phyloP scores from a whole-genome alignment of 441 rosid species.

The Lepidium campestre region DNA sequence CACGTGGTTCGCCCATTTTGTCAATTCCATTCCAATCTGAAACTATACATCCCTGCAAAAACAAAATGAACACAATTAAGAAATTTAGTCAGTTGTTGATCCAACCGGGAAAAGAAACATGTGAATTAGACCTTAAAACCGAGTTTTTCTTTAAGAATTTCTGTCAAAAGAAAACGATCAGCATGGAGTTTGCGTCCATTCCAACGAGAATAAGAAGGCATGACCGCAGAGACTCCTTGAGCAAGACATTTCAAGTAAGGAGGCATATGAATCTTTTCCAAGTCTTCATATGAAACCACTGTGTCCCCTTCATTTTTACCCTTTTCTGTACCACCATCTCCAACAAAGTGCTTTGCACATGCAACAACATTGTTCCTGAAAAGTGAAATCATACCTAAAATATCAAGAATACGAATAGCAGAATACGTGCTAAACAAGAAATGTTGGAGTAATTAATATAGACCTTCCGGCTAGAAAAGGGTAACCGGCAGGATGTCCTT shows the following conservation, averaged over 20 bases:
- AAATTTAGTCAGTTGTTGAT: neutral
- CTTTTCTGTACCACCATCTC: slow-evolving; percentile 70
- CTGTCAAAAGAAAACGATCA: slow-evolving; percentile 58
- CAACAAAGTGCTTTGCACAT: slow-evolving; percentile 89
- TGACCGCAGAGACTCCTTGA: slow-evolving; percentile 67
- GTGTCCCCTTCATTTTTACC: slow-evolving; percentile 74
- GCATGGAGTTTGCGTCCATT: slow-evolving; percentile 58
- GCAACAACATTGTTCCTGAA: slow-evolving; percentile 69
- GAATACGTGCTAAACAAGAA: neutral
- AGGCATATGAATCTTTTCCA: slow-evolving; percentile 63
- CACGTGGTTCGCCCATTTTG: slow-evolving; percentile 44
- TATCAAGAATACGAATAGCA: neutral
- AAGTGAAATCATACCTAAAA: neutral
- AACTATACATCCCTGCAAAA: slow-evolving; percentile 12
- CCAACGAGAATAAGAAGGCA: slow-evolving; percentile 84
- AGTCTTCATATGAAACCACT: slow-evolving; percentile 43
- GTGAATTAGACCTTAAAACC: slow-evolving; percentile 54
- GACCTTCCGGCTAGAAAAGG: slow-evolving; percentile 82
- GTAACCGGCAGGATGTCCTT: slow-evolving; percentile 57
- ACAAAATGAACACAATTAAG: neutral
- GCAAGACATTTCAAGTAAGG: slow-evolving; percentile 69
- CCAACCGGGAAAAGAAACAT: neutral
- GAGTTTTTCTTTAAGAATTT: slow-evolving; percentile 55
- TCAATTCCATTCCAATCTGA: slow-evolving; percentile 20
- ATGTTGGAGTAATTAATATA: neutral